phyloP scores from a whole-genome alignment of 1,139 yeast species.

The Taphrina flavorubra region DNA sequence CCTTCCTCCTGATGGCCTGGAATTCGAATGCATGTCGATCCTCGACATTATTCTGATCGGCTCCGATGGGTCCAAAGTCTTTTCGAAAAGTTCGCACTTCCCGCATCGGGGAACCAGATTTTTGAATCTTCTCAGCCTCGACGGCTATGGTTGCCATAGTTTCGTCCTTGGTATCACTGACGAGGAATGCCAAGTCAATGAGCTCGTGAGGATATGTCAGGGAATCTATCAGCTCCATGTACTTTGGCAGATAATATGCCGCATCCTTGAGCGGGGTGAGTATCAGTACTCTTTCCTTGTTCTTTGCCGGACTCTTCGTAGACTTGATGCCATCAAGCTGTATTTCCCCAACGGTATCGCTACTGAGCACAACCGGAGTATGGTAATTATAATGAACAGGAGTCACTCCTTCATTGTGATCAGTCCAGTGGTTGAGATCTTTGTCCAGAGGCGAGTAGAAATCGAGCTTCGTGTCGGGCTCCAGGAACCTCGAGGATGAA shows the following conservation, averaged over 20 bases:
- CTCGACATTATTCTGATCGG: conserved; percentile 52
- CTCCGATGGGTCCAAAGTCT: conserved; percentile 79
- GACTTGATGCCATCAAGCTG: conserved; percentile 58
- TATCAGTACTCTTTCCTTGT: conserved; percentile 70
- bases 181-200: conserved; percentile 82
- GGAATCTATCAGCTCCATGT: conserved; percentile 83
- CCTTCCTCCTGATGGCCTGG: conserved; percentile 83
- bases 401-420: conserved; percentile 47
- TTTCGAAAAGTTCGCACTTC: conserved; percentile 76
- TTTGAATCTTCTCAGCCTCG: conserved; percentile 49
- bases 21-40: conserved; percentile 89
- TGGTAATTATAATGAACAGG: conserved; percentile 49
- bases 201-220: conserved; percentile 80
- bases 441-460: conserved; percentile 28
- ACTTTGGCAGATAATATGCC: conserved; percentile 76
- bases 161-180: conserved; percentile 73
- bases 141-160: conserved; percentile 72
- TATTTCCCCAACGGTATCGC: conserved; percentile 53
- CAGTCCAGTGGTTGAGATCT: conserved; percentile 31
- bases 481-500: conserved; percentile 14
- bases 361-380: conserved; percentile 44
- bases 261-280: conserved; percentile 84
- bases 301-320: conserved; percentile 57
- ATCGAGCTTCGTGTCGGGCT: conserved; percentile 24
- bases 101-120: conserved; percentile 56